Evolutionary conservation across 129 eudicot genomes (phyloP).

Genomic region (Pittosporum tobira): DNA sequence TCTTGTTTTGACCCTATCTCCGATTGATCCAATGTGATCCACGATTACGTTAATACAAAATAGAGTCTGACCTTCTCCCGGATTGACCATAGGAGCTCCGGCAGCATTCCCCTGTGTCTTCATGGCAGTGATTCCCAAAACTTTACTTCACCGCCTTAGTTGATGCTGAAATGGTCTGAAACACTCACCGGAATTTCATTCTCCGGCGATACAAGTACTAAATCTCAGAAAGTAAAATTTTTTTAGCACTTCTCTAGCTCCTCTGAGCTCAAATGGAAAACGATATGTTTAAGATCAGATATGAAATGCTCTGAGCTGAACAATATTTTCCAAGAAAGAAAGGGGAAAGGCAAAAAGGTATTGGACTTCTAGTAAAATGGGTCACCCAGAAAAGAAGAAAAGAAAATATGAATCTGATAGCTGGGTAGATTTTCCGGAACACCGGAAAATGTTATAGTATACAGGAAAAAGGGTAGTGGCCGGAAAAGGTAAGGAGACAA

Average conservation of each 20-base stretch:
- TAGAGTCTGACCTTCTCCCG: conserved; percentile 49
- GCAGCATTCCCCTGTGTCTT: conserved; percentile 40
- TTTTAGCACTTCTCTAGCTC: conserved; percentile 9
- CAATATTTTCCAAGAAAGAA: conserved; percentile 1
- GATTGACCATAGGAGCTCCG: conserved; percentile 41
- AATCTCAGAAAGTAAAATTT: conserved; percentile 11
- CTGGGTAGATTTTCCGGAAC: conserved; percentile 13
- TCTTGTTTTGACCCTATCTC: not conserved
- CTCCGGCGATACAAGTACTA: conserved; percentile 11
- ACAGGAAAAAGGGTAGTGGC: conserved; percentile 2
- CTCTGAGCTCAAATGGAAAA: conserved; percentile 11
- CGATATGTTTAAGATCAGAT: conserved; percentile 12
- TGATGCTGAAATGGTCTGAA: not conserved
- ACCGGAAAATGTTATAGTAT: conserved; percentile 16
- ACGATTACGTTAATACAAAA: not conserved
- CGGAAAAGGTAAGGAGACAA: conserved; percentile 32
- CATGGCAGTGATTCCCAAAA: conserved; percentile 23
- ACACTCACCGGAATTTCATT: conserved; percentile 26
- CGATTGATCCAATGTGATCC: conserved; percentile 9
- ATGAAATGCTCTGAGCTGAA: conserved; percentile 10
- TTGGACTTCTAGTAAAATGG: not conserved
- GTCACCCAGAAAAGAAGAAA: not conserved
- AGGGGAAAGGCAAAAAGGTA: conserved; percentile 10
- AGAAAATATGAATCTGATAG: conserved; percentile 1
- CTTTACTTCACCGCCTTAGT: not conserved